Percentiles rank a stretch among this genome's conserved stretches.
Conservation (phyloP, 176 grass and related monocot species). For the Juncus inflexus region DNA sequence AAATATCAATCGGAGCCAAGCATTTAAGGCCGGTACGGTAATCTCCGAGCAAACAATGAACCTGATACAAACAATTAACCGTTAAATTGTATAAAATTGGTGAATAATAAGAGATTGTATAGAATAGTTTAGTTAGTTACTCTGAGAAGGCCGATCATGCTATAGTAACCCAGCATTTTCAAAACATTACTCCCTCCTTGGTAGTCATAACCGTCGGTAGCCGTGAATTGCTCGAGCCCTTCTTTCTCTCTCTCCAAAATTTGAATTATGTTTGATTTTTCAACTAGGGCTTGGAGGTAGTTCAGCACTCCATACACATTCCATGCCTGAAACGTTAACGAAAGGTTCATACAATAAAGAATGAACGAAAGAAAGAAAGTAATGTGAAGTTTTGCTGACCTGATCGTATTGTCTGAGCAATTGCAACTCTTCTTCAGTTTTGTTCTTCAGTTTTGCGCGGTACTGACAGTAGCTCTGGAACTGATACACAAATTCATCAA, state of each 20-base stretch:
- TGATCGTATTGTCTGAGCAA: constrained; percentile 78
- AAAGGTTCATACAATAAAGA: background rate
- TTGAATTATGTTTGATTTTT: constrained; percentile 87
- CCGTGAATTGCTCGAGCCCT: constrained; percentile 84
- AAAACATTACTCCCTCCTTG: constrained; percentile 91
- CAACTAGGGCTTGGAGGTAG: constrained; percentile 93
- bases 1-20: constrained; percentile 76
- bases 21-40: constrained; percentile 94
- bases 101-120: no score
- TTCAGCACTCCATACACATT: constrained; percentile 95
- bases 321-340: constrained; percentile 50
- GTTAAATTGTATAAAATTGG: no score
- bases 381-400: constrained; percentile 5
- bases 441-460: constrained; percentile 80
- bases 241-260: constrained; percentile 94
- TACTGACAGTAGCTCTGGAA: constrained; percentile 99
- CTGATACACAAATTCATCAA: constrained; percentile 96
- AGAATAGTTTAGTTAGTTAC: constrained; percentile 10
- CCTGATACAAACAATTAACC: no score
- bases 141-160: constrained; percentile 94
- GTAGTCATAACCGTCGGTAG: constrained; percentile 85
- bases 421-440: constrained; percentile 75
- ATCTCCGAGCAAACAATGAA: constrained; percentile 92
- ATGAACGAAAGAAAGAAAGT: background rate
- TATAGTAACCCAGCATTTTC: constrained; percentile 98